Base-by-base conservation (phyloP, 345 rosid genomes). In the Dipteronia dyeriana region DNA sequence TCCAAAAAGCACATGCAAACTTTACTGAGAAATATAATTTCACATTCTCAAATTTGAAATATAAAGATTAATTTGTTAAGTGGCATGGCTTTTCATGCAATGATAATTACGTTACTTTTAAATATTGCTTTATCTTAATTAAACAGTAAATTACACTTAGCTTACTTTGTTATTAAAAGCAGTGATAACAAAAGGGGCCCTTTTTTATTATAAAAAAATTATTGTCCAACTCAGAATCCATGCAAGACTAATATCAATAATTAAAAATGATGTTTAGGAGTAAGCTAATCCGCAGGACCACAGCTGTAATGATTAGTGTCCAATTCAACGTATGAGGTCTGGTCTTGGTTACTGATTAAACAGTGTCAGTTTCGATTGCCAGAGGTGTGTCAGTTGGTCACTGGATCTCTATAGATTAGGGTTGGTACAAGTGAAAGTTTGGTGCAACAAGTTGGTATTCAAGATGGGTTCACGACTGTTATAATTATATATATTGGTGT, bases 111-210 rank as follows among this genome's bases (percentile, higher is more conserved):
- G 45, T 12, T 20, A 72, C 49, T 22, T 20, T 41, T 51, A 39
- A 9, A 34, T 34, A 66, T 19, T 38, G 29, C 60, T 53, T 41
- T 19, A 68, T 8, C 73, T 71, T 16, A 53, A 71, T 71, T 54
- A 47, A 25, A 56, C 76, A 73, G 68, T 61, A 22, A 34, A 5
- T 20, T 66, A 53, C 54, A 54, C 56, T 75, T 54, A 65, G 72
- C 64, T 34, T 13, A 47, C 71, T 74, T 62, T 74, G 69, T 45
- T 45, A 74, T 75, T 9, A 75, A 75, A 75, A 75, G 78, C 16
- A 34, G 71, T 17, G 71, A 66, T 54, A 16, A 12, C 3, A 38
- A 66, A 75, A 23, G 54, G 54, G 62, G 0, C 14, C 22, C 39
- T 60, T 54, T 38, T 75, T 29, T 38, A 34, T 53, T 13, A 34